Conservation (phyloP, 768 basidiomycete genomes). For the Mycena vulgaris region DNA sequence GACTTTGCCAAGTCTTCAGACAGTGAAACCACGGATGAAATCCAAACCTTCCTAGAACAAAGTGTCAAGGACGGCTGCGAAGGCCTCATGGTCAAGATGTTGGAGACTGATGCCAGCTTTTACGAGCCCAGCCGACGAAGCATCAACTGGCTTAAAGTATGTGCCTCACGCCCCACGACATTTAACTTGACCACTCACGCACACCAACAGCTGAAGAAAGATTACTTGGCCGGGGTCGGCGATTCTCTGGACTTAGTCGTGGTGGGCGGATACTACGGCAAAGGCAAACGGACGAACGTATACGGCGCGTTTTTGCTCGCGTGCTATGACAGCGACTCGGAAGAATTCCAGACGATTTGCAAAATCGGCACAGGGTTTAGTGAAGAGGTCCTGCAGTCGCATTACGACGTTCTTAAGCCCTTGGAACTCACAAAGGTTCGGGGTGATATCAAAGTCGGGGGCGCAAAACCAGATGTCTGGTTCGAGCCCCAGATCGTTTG, state of each 20-base stretch:
- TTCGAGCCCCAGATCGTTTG: constrained; percentile 98
- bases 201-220: constrained; percentile 91
- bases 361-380: constrained; percentile 99
- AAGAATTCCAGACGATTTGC: constrained; percentile 97
- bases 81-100: constrained; percentile 99
- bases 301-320: constrained; percentile 99
- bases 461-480: constrained; percentile 97
- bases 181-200: not conserved
- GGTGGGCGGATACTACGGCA: constrained; percentile 97
- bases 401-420: constrained; percentile 87
- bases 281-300: constrained; percentile 97
- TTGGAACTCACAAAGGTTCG: constrained; percentile 79
- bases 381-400: constrained; percentile 87
- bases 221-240: constrained; percentile 96
- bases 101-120: constrained; percentile 90
- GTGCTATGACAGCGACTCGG: constrained; percentile 94
- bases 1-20: constrained; percentile 94
- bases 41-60: constrained; percentile 94
- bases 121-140: constrained; percentile 97
- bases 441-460: constrained; percentile 90
- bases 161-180: no score
- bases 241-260: constrained; percentile 98
- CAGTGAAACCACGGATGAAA: constrained; percentile 91
- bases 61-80: constrained; percentile 99
- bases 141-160: constrained; percentile 98